Conservation (phyloP, 768 basidiomycete genomes). For the Mycena venus region DNA sequence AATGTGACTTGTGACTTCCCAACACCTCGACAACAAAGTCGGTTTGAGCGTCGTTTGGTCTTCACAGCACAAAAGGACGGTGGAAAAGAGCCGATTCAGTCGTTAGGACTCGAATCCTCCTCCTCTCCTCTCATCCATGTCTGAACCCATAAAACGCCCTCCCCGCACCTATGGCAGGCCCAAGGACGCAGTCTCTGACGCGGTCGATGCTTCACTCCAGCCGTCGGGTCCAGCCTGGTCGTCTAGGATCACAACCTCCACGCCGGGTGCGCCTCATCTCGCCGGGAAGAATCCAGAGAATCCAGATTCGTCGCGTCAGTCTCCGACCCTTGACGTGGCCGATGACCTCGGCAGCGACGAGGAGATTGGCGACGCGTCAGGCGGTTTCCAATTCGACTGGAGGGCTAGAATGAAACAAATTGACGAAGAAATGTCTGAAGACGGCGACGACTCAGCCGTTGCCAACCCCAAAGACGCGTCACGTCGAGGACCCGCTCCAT, state of each 20-base stretch:
- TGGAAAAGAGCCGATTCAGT: constrained; percentile 2
- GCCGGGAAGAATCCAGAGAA: not conserved
- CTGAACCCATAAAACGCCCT: constrained; percentile 25
- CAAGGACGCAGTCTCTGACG: constrained; percentile 9
- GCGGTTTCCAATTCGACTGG: constrained; percentile 10
- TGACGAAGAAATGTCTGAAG: constrained; percentile 10
- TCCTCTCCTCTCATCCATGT: not conserved
- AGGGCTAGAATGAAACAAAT: constrained; percentile 21
- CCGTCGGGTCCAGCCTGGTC: not conserved
- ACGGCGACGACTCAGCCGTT: not conserved
- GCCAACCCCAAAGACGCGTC: constrained; percentile 23
- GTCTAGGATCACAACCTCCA: not conserved
- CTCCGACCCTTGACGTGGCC: constrained; percentile 19
- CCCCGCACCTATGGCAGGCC: constrained; percentile 30
- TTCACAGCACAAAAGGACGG: not conserved
- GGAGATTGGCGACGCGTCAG: constrained; percentile 29
- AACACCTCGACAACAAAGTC: too few species aligned
- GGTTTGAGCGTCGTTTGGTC: not conserved
- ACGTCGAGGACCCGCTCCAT: not conserved
- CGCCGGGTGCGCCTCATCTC: not conserved
- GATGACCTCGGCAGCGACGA: constrained; percentile 20
- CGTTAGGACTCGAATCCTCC: not conserved
- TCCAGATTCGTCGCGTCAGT: constrained; percentile 16
- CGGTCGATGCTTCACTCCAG: constrained; percentile 5
- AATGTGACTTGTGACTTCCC: too few species aligned